Evolutionary conservation across 1,139 yeast genomes (phyloP), one percentile per base, ranked within the genome.

Genomic region (Zygosaccharomyces sapae): DNA sequence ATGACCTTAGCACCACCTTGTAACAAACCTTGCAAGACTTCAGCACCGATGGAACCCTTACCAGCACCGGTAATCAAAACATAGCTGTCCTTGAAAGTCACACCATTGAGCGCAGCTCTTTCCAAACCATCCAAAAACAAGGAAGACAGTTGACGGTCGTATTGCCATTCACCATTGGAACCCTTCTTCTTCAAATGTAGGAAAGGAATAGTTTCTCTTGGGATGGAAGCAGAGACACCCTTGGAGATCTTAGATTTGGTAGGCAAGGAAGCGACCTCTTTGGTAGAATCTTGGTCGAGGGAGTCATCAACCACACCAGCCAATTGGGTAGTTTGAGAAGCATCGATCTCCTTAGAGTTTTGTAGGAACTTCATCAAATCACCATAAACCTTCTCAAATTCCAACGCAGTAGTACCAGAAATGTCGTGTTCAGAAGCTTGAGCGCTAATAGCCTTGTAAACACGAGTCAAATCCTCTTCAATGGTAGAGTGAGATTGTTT

Each of bases 11-110:
- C 97, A 76, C 98, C 98, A 73, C 98, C 98, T 67, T 94, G 83
- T 49, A 92, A 76, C 68, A 92, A 77, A 56, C 98, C 98, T 74
- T 87, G 95, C 68, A 92, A 77, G 58, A 92, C 81, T 71, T 92
- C 97, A 52, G 97, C 97, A 72, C 97, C 98, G 68, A 92, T 92
- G 45, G 98, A 92, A 44, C 97, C 98, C 46, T 88, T 92, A 76
- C 98, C 98, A 45, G 97, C 97, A 75, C 98, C 98, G 46, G 98
- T 92, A 59, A 92, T 77, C 65, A 92, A 80, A 46, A 90, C 96
- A 58, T 83, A 82, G 72, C 89, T 92, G 70, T 82, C 87, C 69
- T 85, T 83, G 76, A 83, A 92, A 35, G 96, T 79, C 53, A 89
- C 79, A 73, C 98, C 98, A 59, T 89, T 84, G 55, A 88, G 80